Base-by-base conservation (phyloP, 345 rosid genomes). In the Erodium maritimum region DNA sequence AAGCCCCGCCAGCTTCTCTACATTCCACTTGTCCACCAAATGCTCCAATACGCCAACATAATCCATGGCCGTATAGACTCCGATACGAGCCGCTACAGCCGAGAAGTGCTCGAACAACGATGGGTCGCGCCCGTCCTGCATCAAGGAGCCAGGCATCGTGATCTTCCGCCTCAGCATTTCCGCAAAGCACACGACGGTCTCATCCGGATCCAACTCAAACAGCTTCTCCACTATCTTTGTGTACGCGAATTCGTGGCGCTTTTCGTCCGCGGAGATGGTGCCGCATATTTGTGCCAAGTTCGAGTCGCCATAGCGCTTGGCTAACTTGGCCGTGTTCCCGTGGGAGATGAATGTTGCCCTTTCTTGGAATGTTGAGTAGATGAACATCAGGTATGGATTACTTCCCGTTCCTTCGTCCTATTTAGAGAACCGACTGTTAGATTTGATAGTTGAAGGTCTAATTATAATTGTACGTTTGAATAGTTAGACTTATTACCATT, bases 301-400 rank as follows among this genome's bases (percentile, higher is more conserved):
- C 21, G 25, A 3, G 69, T 67, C 73, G 4, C 81, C 78, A 1
- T 73, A 71, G 52, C 67, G 46, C 81, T 67, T 70, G 21, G 75
- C 78, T 1, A 61, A 69, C 56, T 59, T 67, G 17, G 77, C 73
- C 19, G 71, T 73, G 62, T 67, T 77, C 16, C 71, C 73, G 54
- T 77, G 81, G 51, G 78, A 73, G 21, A 73, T 62, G 60, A 77
- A 77, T 17, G 81, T 73, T 50, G 80, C 80, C 50, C 77, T 59
- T 50, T 77, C 80, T 57, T 73, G 80, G 55, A 73, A 73, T 33
- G 77, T 65, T 50, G 81, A 67, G 67, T 77, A 77, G 51, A 77
- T 70, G 57, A 68, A 65, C 19, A 64, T 68, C 19, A 59, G 62
- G 68, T 77, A 77, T 17, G 75, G 81, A 46, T 55, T 67, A 21